A percentile compares a stretch with the other conserved stretches of the same genome.
phyloP scores from a whole-genome alignment of 169 alveolate genomes.

The Plasmodium vivax region DNA sequence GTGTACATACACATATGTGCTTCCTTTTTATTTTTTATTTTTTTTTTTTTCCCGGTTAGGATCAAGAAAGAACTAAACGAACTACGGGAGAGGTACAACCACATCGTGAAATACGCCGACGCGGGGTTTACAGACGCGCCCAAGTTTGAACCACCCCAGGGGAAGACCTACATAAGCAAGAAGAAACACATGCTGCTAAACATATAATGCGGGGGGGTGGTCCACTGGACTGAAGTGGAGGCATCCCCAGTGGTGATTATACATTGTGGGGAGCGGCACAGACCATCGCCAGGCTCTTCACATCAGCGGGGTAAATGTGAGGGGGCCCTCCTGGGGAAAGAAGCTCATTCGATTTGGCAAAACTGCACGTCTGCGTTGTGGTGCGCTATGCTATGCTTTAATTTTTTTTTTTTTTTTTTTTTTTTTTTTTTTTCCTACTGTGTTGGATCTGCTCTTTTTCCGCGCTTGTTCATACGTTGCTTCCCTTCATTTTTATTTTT shows the following conservation, averaged over 20 bases:
- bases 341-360: neutral
- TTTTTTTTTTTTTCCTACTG: neutral
- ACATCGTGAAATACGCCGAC: conserved; percentile 14
- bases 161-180: neutral
- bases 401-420: neutral
- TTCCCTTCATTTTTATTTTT: neutral
- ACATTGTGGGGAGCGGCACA: neutral
- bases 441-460: neutral
- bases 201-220: neutral
- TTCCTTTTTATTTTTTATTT: neutral
- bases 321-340: neutral
- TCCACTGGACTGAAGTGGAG: neutral
- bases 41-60: conserved; percentile 4
- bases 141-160: neutral
- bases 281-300: neutral
- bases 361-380: neutral
- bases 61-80: conserved; percentile 46
- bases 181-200: conserved; percentile 6
- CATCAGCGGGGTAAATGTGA: neutral
- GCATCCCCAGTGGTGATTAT: neutral
- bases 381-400: neutral
- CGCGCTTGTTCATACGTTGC: neutral
- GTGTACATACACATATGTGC: neutral
- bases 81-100: conserved; percentile 45
- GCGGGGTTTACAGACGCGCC: neutral